These are phyloP conservation scores for Hygrophorus pudorinus DNA, from an alignment of 768 basidiomycete genomes.

Conservation along the genomic window DNA sequence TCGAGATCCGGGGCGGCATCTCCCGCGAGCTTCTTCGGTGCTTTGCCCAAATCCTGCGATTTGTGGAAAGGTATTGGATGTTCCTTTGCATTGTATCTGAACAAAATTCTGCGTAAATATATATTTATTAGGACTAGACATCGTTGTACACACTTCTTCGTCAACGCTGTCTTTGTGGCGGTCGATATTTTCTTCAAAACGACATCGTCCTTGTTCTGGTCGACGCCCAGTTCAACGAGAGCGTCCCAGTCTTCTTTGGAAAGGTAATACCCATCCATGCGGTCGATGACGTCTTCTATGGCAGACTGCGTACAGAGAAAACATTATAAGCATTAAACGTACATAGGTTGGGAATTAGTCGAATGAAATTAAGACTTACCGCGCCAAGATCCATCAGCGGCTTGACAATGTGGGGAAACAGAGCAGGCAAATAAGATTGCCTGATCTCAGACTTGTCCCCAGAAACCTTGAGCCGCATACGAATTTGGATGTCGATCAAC, in stretches of 20 bases:
- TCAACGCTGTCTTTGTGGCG: constrained; percentile 77
- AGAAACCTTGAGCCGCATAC: constrained; percentile 91
- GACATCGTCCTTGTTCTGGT: constrained; percentile 58
- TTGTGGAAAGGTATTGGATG: constrained; percentile 97
- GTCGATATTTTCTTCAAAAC: constrained; percentile 79
- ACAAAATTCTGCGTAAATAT: neutral
- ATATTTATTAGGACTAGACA: neutral
- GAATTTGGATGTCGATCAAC: constrained; percentile 84
- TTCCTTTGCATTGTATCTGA: constrained; percentile 78
- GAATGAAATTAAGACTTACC: constrained; percentile 36
- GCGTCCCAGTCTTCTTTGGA: constrained; percentile 97
- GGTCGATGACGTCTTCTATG: constrained; percentile 71
- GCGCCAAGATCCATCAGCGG: constrained; percentile 68
- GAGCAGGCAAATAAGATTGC: constrained; percentile 83
- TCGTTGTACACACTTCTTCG: constrained; percentile 54
- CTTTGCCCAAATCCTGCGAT: constrained; percentile 68
- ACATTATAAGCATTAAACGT: constrained; percentile 1
- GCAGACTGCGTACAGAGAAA: constrained; percentile 45
- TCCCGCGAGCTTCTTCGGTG: constrained; percentile 66
- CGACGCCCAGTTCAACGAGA: constrained; percentile 88
- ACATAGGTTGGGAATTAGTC: neutral
- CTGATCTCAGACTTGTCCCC: constrained; percentile 86
- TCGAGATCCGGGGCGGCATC: constrained; percentile 84
- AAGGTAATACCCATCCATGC: constrained; percentile 92
- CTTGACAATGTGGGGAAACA: constrained; percentile 70